A percentile compares a stretch with the other conserved stretches of the same genome.
These are phyloP conservation scores for Hemisphaericaspora xylofermentans DNA, from an alignment of 1,139 yeast genomes.

Conservation along the genomic window DNA sequence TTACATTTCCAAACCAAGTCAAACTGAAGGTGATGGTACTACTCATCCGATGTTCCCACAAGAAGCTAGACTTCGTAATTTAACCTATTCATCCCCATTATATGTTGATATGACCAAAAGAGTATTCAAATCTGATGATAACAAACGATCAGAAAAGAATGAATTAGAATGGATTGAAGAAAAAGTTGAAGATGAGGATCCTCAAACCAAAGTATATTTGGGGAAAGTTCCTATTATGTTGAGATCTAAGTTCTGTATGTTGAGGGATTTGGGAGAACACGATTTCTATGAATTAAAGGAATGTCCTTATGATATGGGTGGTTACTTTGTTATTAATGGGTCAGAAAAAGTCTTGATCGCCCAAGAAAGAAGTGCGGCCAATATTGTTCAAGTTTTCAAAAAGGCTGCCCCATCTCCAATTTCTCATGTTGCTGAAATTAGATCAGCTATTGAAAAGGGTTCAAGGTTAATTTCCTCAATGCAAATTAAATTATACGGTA, in stretches of 20 bases:
- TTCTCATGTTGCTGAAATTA: conserved; percentile 92
- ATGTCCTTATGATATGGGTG: conserved; percentile 99
- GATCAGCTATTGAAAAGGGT: conserved; percentile 96
- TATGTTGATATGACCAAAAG: conserved; percentile 95
- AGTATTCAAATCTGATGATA: conserved; percentile 82
- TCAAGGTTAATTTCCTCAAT: conserved; percentile 89
- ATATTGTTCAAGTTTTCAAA: conserved; percentile 96
- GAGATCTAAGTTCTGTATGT: conserved; percentile 92
- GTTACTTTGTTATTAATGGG: conserved; percentile 96
- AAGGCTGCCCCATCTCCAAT: conserved; percentile 97
- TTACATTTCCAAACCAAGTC: conserved; percentile 93
- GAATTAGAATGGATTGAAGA: conserved; percentile 74
- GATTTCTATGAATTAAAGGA: conserved; percentile 94
- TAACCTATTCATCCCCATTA: conserved; percentile 93
- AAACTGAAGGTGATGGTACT: conserved; percentile 99
- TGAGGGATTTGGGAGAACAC: conserved; percentile 88
- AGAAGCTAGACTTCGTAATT: conserved; percentile 93
- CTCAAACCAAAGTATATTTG: conserved; percentile 74
- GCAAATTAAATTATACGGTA: conserved; percentile 89
- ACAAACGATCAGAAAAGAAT: conserved; percentile 46
- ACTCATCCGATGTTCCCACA: conserved; percentile 98
- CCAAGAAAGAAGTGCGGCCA: conserved; percentile 97
- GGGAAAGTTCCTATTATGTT: conserved; percentile 99
- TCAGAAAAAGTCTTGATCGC: conserved; percentile 98
- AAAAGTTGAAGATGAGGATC: conserved; percentile 54